These are phyloP conservation scores for Fusarium floridanum DNA, from an alignment of 2,329 filamentous ascomycete species.

Conservation along the genomic window DNA sequence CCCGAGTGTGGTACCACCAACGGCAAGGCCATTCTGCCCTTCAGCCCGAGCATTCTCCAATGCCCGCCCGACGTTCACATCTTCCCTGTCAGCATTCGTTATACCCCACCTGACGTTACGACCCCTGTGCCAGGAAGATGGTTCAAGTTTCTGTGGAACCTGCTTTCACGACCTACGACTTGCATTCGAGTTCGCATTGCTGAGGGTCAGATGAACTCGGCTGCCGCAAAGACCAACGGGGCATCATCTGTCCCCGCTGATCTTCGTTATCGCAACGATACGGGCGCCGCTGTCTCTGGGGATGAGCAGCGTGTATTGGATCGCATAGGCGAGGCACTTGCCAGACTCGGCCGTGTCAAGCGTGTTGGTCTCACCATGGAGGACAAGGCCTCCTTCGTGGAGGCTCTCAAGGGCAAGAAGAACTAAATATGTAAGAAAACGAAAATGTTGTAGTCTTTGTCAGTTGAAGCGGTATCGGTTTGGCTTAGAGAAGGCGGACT, in stretches of 20 bases:
- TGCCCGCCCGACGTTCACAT: constrained; percentile 78
- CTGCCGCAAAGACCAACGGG: constrained; percentile 54
- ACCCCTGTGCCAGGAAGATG: constrained; percentile 86
- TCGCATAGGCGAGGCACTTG: constrained; percentile 84
- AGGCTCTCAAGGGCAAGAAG: constrained; percentile 68
- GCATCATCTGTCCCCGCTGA: constrained; percentile 46
- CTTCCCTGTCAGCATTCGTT: constrained; percentile 91
- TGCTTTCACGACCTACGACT: constrained; percentile 87
- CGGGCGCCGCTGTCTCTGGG: constrained; percentile 53
- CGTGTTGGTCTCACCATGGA: constrained; percentile 85
- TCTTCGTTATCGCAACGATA: constrained; percentile 45
- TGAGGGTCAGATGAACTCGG: constrained; percentile 73
- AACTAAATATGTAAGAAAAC: constrained; percentile 39
- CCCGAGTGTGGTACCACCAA: constrained; percentile 97
- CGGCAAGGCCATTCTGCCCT: constrained; percentile 87
- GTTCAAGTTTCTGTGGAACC: constrained; percentile 82
- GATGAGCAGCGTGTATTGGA: constrained; percentile 82
- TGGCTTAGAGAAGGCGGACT: background rate
- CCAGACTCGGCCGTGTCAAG: constrained; percentile 89
- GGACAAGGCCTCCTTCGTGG: constrained; percentile 87
- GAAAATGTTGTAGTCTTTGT: background rate
- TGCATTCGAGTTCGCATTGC: constrained; percentile 93
- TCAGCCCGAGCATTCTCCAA: constrained; percentile 81
- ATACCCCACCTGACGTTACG: constrained; percentile 89
- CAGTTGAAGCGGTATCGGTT: constrained; percentile 10